Evolutionary conservation across 345 rosid genomes (phyloP).

Genomic region (Camelina laxa): DNA sequence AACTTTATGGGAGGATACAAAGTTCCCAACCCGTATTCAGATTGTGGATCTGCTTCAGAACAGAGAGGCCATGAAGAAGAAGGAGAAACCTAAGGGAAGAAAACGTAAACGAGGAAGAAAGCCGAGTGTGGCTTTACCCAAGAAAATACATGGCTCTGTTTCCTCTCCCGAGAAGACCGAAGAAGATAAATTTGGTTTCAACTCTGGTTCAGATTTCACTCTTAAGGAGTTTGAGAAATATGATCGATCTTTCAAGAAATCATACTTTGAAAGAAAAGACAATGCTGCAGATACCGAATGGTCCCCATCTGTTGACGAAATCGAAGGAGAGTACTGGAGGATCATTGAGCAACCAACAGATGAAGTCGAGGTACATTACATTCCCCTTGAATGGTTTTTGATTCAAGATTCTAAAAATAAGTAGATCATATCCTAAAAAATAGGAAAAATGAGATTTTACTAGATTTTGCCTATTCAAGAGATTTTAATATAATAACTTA

Average conservation of each 20-base stretch:
- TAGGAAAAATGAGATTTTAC: no score
- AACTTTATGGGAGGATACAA: slow-evolving; percentile 59
- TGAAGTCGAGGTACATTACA: slow-evolving; percentile 59
- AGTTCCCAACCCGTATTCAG: slow-evolving; percentile 82
- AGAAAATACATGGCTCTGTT: slow-evolving; percentile 9
- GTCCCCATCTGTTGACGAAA: slow-evolving; percentile 61
- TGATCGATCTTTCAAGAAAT: slow-evolving; percentile 62
- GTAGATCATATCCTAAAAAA: no score
- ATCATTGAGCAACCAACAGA: slow-evolving; percentile 77
- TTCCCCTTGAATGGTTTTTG: no score
- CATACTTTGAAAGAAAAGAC: slow-evolving; percentile 58
- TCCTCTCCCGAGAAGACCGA: slow-evolving; percentile 46
- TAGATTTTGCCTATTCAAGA: no score
- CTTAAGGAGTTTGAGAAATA: slow-evolving; percentile 67
- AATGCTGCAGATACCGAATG: slow-evolving; percentile 37
- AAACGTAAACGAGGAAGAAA: slow-evolving; percentile 62
- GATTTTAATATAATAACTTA: no score
- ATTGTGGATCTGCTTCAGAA: slow-evolving; percentile 80
- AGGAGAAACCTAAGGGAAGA: slow-evolving; percentile 57
- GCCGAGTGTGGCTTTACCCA: no score
- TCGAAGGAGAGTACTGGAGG: slow-evolving; percentile 96
- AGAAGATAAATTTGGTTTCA: slow-evolving; percentile 83
- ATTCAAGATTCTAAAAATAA: no score
- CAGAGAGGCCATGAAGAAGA: slow-evolving; percentile 69
- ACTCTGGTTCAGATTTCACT: slow-evolving; percentile 74